Percentiles rank a stretch among this genome's conserved stretches.
Evolutionary conservation across 2,329 filamentous ascomycete species (phyloP).

Genomic region (Cladosporium velox): DNA sequence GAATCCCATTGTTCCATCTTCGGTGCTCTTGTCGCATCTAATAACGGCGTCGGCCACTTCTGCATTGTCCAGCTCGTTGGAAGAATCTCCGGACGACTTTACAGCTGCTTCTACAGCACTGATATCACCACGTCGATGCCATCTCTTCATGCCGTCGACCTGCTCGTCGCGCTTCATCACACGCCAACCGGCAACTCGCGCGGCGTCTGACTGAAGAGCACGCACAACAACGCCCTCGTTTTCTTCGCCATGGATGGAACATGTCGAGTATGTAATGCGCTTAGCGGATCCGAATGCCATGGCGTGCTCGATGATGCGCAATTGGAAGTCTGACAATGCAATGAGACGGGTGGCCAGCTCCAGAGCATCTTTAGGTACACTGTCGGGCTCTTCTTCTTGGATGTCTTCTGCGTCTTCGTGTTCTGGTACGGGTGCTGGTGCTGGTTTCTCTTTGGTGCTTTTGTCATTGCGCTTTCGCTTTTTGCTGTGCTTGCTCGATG

Average conservation of each 20-base stretch:
- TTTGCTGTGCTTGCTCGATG: slow-evolving; percentile 25
- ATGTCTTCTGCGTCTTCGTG: slow-evolving; percentile 25
- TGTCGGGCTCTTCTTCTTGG: slow-evolving; percentile 43
- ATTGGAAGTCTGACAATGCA: slow-evolving; percentile 78
- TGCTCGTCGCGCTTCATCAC: slow-evolving; percentile 73
- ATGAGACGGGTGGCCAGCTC: slow-evolving; percentile 66
- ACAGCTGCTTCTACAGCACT: slow-evolving; percentile 41
- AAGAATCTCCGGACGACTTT: slow-evolving; percentile 4
- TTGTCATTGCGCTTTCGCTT: slow-evolving; percentile 29
- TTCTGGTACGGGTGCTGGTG: slow-evolving; percentile 18
- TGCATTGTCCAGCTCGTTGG: slow-evolving; percentile 24
- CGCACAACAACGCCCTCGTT: slow-evolving; percentile 82
- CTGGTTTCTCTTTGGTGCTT: slow-evolving; percentile 19
- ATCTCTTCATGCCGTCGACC: slow-evolving; percentile 71
- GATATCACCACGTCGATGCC: slow-evolving; percentile 61
- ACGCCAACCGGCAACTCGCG: slow-evolving; percentile 70
- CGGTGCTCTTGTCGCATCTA: slow-evolving; percentile 76
- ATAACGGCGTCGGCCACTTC: slow-evolving; percentile 72
- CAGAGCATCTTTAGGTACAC: slow-evolving; percentile 47
- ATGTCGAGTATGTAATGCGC: slow-evolving; percentile 89
- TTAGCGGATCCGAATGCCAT: slow-evolving; percentile 74
- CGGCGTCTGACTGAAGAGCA: slow-evolving; percentile 68
- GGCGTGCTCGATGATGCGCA: slow-evolving; percentile 78
- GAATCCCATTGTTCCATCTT: slow-evolving; percentile 87
- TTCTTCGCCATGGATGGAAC: slow-evolving; percentile 82